phyloP scores from a whole-genome alignment of 257 asterid species.

The Pogostemon cablin region DNA sequence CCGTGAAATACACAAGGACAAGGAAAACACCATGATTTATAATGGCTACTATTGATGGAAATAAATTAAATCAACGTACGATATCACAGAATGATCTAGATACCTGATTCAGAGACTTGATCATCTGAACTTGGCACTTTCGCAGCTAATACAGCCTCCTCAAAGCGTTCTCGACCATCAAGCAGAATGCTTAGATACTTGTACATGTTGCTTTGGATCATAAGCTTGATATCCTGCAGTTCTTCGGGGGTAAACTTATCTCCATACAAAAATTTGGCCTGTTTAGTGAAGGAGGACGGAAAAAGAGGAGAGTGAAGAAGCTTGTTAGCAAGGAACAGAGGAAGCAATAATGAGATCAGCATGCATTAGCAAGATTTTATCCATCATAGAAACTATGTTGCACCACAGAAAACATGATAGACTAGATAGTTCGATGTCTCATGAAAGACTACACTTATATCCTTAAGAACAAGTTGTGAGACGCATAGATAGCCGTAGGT shows the following conservation, averaged over 20 bases:
- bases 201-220: conserved; percentile 90
- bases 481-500: not conserved
- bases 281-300: conserved; percentile 22
- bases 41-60: conserved; percentile 13
- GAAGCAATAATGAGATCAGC: conserved; percentile 7
- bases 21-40: not conserved
- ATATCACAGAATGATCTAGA: conserved; percentile 7
- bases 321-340: not conserved
- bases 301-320: conserved; percentile 11
- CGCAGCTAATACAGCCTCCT: conserved; percentile 57
- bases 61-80: not conserved
- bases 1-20: not conserved
- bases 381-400: too few species aligned
- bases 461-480: too few species aligned
- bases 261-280: conserved; percentile 84
- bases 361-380: too few species aligned
- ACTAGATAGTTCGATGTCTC: too few species aligned
- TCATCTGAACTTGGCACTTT: conserved; percentile 35
- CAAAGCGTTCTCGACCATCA: conserved; percentile 89
- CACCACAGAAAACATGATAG: too few species aligned
- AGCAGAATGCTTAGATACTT: conserved; percentile 80
- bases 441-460: too few species aligned
- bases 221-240: conserved; percentile 80
- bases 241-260: conserved; percentile 72
- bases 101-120: conserved; percentile 48